phyloP scores from a whole-genome alignment of 306 rosid genomes.

The Rosa multiflora region DNA sequence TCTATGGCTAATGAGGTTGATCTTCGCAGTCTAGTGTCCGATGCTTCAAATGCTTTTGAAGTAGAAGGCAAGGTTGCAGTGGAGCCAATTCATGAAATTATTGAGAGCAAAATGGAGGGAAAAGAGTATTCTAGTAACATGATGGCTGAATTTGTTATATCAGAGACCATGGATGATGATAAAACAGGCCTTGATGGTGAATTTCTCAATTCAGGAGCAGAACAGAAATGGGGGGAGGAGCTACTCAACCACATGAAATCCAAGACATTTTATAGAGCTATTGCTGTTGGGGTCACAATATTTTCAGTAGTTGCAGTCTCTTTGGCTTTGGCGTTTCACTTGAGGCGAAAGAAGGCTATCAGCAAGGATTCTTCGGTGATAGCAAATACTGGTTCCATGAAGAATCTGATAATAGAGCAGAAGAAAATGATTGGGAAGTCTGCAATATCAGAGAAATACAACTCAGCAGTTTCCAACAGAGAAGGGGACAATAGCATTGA shows the following conservation, averaged over 20 bases:
- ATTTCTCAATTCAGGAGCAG: not conserved
- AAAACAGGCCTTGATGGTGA: not conserved
- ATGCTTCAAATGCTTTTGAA: not conserved
- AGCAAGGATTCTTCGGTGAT: constrained; percentile 15
- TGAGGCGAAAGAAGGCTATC: constrained; percentile 11
- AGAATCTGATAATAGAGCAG: constrained; percentile 15
- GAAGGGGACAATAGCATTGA: not conserved
- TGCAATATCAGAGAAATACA: not conserved
- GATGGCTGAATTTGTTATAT: not conserved
- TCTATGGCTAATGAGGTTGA: constrained; percentile 2
- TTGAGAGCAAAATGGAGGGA: constrained; percentile 19
- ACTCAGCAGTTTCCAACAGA: not conserved
- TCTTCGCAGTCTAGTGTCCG: not conserved
- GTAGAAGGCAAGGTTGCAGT: constrained; percentile 6
- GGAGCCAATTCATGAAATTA: constrained; percentile 14
- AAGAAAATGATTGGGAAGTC: constrained; percentile 6
- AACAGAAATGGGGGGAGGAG: constrained; percentile 11
- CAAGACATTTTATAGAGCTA: constrained; percentile 9
- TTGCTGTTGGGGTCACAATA: constrained; percentile 22
- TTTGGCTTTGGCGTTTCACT: constrained; percentile 9
- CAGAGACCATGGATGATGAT: constrained; percentile 8
- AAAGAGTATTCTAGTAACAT: constrained; percentile 1
- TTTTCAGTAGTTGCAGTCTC: constrained; percentile 15
- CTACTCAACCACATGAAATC: constrained; percentile 13
- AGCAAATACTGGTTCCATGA: constrained; percentile 14